Evolutionary conservation across 257 asterid genomes (phyloP), one percentile per base, ranked within the genome.

Genomic region (Ballota nigra): DNA sequence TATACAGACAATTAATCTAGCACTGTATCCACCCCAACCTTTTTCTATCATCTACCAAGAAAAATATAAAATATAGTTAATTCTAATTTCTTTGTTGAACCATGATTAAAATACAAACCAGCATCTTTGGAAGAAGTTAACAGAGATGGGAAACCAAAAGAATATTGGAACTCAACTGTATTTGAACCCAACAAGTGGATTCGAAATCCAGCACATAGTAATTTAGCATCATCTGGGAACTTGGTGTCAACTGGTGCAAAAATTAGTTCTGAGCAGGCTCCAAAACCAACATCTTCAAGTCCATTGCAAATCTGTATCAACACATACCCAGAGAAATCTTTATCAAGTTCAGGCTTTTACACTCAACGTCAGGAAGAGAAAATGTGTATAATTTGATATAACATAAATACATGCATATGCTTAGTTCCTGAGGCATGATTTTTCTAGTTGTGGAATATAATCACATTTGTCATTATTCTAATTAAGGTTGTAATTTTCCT

Each of bases 201-300:
- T 33, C 89, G 87, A 76, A 85, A 85, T 71, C 89, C 89, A 70
- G 87, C 83, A 53, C 80, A 71, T 43, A 82, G 34, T 22, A 75
- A 41, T 53, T 38, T 29, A 51, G 78, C 69, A n/a, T 72, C 81
- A 34, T 66, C 64, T 6, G 88, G 82, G 34, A 69, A 11, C 20
- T 57, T 56, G 71, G 51, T 62, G 28, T 78, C 80, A 24, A 78
- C 33, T 66, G 86, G 85, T 40, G 86, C 80, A 68, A 86, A 83
- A 62, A 86, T 77, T 9, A 83, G 70, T 68, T 86, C 90, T 4
- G 90, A 81, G 75, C 81, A 83, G 47, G 81, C 72, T 61, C 85
- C 86, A 38, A 70, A 41, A 72, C 65, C 79, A 40, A 43, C 65
- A 33, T 86, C 85, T 56, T 79, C 82, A 63, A 79, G 59, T 72